These are phyloP conservation scores for Fusarium longipes DNA, from an alignment of 2,329 filamentous ascomycete species.

Conservation along the genomic window DNA sequence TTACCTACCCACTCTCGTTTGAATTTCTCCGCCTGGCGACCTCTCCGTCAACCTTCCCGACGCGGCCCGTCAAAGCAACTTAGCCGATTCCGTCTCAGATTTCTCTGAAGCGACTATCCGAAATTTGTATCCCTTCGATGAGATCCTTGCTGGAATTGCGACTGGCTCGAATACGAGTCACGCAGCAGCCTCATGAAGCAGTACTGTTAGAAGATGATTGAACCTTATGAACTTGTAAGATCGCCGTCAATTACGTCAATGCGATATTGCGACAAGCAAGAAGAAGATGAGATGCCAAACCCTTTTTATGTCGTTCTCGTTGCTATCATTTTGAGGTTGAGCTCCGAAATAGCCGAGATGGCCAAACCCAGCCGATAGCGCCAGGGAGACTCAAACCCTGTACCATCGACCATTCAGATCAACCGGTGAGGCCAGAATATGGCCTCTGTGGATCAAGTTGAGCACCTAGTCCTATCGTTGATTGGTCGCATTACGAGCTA, in stretches of 20 bases:
- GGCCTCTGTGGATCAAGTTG: constrained; percentile 14
- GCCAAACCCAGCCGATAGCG: not conserved
- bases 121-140: not conserved
- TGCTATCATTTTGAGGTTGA: not conserved
- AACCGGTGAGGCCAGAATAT: constrained; percentile 30
- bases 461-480: not conserved
- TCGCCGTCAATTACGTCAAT: not conserved
- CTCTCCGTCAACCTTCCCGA: not conserved
- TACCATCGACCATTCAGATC: constrained; percentile 18
- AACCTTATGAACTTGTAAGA: not conserved
- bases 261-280: not conserved
- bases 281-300: not conserved
- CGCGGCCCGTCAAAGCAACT: not conserved
- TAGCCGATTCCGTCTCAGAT: not conserved
- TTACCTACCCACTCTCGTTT: not conserved
- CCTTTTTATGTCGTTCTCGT: not conserved
- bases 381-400: constrained; percentile 3
- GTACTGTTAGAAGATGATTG: not conserved
- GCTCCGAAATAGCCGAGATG: not conserved
- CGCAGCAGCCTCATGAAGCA: not conserved
- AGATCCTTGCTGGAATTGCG: not conserved
- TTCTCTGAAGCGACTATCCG: not conserved
- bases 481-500: constrained; percentile 18
- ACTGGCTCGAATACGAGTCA: not conserved
- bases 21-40: not conserved